Base-by-base conservation (phyloP, 768 basidiomycete species). In the Pleurotus cornucopiae region DNA sequence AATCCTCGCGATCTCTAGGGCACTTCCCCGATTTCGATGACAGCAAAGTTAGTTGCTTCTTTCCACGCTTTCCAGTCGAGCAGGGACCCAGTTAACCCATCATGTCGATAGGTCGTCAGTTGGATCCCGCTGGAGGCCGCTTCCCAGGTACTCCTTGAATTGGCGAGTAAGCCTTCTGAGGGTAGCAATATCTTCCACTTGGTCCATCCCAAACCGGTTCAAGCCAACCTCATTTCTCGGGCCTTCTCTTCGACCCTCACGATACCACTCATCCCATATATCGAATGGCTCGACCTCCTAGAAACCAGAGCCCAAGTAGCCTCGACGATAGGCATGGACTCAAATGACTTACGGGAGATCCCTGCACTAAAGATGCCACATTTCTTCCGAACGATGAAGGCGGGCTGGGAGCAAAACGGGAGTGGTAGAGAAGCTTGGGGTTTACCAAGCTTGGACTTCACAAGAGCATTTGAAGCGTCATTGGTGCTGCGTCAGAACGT, bases 1-100 rank as follows among this genome's bases (percentile, higher is more conserved):
- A 70, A 57, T 73, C 73, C 5, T 68, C 66, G 34, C 46, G 71
- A 13, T 46, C 55, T 2, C 46, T 74, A 25, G 67, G 63, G 2
- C 63, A 47, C 4, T 61, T 76, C 37, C 72, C 72, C 0, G 61
- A 67, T 12, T 64, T 65, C 3, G 53, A 46, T 40, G 11, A 65
- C 66, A 47, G 67, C 66, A 23, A 58, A 71, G 61, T 54, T 16
- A 21, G 53, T 23, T 40, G 14, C 26, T 4, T 4, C 5, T 11
- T 54, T 54, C 11, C 13, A 20, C 14, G 1, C 16, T 20, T 20
- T 13, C 23, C 5, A 4, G 18, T 26, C 47, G 6, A 13, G 6
- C 9, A 18, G 5, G 16, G 16, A 11, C 39, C 2, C 12, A 25
- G 43, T 26, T 43, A 16, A 23, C 21, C 14, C 13, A 0, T 21